Percentiles rank a stretch among this genome's conserved stretches.
These are phyloP conservation scores for Gaultheria prostrata DNA, from an alignment of 148 eudicot species.

Conservation along the genomic window DNA sequence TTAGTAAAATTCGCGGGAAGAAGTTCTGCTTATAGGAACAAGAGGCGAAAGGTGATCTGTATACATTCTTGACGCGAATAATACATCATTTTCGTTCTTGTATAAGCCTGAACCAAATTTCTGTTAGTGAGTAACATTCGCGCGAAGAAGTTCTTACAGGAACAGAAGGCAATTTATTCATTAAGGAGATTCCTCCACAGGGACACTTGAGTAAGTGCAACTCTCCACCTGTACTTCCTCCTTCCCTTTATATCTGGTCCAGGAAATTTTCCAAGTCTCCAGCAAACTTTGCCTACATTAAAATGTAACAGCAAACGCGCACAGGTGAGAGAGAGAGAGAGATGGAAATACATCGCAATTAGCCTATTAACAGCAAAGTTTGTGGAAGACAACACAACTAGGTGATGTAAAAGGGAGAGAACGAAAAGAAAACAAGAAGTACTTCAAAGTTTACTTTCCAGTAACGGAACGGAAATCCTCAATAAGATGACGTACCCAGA, in stretches of 20 bases:
- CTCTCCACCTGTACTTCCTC: slow-evolving; percentile 40
- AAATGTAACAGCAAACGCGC: slow-evolving; percentile 8
- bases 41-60: neutral
- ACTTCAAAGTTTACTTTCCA: neutral
- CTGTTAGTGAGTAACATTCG: neutral
- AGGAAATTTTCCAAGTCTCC: slow-evolving; percentile 63
- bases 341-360: neutral
- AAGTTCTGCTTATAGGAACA: neutral
- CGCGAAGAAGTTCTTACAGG: neutral
- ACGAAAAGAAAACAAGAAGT: neutral
- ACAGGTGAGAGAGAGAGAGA: neutral
- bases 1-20: neutral
- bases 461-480: neutral
- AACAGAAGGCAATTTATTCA: neutral
- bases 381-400: neutral
- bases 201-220: slow-evolving; percentile 48
- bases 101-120: no score
- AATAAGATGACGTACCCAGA: neutral
- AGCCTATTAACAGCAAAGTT: neutral
- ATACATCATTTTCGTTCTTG: neutral
- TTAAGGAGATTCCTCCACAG: slow-evolving; percentile 42
- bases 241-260: slow-evolving; percentile 51
- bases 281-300: slow-evolving; percentile 70
- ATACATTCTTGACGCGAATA: no score
- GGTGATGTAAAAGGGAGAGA: neutral